phyloP scores from a whole-genome alignment of 148 eudicot species.

The Vaccinium darrowii region DNA sequence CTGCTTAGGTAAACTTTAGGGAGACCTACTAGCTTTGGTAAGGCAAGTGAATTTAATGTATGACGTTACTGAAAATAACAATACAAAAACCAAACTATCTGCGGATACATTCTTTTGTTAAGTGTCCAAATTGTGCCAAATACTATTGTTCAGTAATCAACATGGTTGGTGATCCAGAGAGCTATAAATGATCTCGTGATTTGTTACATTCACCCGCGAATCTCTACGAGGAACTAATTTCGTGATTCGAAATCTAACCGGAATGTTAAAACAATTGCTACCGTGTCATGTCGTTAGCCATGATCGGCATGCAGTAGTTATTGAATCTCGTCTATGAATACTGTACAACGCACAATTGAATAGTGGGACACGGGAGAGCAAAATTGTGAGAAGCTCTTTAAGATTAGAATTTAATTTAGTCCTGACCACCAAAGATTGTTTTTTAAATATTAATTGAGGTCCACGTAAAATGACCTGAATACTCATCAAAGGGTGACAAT shows the following conservation, averaged over 20 bases:
- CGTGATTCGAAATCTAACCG: neutral
- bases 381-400: no score
- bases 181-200: neutral
- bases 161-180: neutral
- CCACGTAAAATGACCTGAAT: no score
- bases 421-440: no score
- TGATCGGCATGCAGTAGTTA: neutral
- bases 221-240: no score
- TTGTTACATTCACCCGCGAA: no score
- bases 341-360: no score
- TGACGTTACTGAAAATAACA: neutral
- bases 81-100: neutral
- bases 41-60: neutral
- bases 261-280: neutral
- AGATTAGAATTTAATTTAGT: no score
- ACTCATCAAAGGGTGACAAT: no score
- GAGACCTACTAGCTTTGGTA: neutral
- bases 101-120: neutral
- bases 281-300: neutral
- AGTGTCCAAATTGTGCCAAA: neutral
- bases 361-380: no score
- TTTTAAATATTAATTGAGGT: no score
- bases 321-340: no score
- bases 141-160: neutral
- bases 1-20: neutral